Evolutionary conservation across 1,284 basidiomycete genomes (phyloP), one percentile per base, ranked within the genome.

Genomic region (Filobasidium uniguttulatum): DNA sequence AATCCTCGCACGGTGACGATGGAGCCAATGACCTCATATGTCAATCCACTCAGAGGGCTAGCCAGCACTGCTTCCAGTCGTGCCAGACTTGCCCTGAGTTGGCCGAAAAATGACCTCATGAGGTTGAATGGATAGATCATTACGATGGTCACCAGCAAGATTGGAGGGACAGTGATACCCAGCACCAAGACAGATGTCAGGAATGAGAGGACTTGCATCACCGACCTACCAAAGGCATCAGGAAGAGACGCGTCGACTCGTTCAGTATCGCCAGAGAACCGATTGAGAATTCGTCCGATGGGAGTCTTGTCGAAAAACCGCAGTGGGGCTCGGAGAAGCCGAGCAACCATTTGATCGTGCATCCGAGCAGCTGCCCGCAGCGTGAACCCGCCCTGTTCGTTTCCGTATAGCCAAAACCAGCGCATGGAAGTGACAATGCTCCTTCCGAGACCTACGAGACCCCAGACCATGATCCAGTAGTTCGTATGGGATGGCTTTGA

Each of bases 221-320:
- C 65, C 9, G 81, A 67, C 20, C 82, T 74, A 54, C 83, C 82
- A 2, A 83, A 80, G 1, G 79, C 77, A 59, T 84, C 66, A 6
- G 62, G 63, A 15, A 61, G 53, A 35, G 48, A 33, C 25, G 57
- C 81, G 62, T 54, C 82, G 64, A 50, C 76, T 74, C 60, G 77
- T 61, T 50, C 79, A 73, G 57, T 78, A 69, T 55, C 82, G 73
- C 79, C 54, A 41, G 53, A 56, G 55, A 66, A 65, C 25, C 73
- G 60, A 56, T 71, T 71, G 57, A 76, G 64, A 47, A 77, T 62
- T 55, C 67, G 66, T 66, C 85, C 85, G 51, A 83, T 75, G 0
- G 86, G 85, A 0, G 84, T 88, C 0, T 80, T 83, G 57, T 90
- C 86, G 61, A 87, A 88, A 69, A 85, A 87, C 3, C 79, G 74